Evolutionary conservation across 768 basidiomycete species (phyloP), one percentile per base, ranked within the genome.

Genomic region (Kwoniella shandongensis): DNA sequence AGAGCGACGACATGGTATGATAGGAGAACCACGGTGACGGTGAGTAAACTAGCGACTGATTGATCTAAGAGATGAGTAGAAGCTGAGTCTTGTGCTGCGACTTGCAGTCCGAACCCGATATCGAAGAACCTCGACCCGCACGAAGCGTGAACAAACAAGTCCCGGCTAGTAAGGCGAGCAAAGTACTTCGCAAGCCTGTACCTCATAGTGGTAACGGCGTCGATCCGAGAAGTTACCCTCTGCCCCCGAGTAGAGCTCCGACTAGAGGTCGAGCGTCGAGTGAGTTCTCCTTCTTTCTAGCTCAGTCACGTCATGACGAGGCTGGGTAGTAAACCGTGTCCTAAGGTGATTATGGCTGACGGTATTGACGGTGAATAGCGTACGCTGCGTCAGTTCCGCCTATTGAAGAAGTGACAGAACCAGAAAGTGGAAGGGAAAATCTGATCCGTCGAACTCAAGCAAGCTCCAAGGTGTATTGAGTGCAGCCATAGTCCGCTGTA

Each of bases 401-500:
- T 1, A 72, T 72, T 10, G 70, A 72, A 25, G 70, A 72, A 25
- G 63, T 72, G 35, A 72, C 70, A 1, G 70, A 72, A 39, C 44
- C 50, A 35, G 59, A 60, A 29, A 60, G 59, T 42, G 56, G 56
- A 17, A 27, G 56, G 27, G 56, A 58, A 27, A 50, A 30, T 15
- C 49, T 22, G 8, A n/a, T 57, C 17, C 23, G 32, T 6, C 32
- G 32, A 13, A 32, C n/a, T n/a, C n/a, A n/a, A n/a, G n/a, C n/a
- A n/a, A n/a, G 8, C 20, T 40, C 38, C 11, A 39, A 32, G 36
- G 26, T 40, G 42, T 25, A 36, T 27, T 40, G 47, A n/a, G n/a
- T n/a, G n/a, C n/a, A n/a, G n/a, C n/a, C n/a, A n/a, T n/a, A n/a
- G n/a, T n/a, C n/a, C n/a, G n/a, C n/a, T n/a, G n/a, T n/a, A n/a